phyloP scores from a whole-genome alignment of 441 rosid species.

The Aleurites moluccanus region DNA sequence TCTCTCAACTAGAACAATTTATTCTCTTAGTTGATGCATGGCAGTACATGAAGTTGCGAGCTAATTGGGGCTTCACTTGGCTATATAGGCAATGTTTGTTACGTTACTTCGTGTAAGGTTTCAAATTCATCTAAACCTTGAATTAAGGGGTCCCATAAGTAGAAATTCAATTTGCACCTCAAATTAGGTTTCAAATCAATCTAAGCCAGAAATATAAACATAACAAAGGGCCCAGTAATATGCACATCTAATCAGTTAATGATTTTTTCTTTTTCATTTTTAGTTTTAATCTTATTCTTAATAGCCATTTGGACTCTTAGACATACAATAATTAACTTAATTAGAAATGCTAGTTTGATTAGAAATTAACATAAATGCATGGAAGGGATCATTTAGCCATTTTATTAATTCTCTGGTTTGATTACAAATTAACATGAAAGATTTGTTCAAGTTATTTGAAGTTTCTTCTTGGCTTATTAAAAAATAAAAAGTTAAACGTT shows the following conservation, averaged over 20 bases:
- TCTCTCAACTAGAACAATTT: not conserved
- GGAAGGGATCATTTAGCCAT: no score
- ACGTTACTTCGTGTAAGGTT: not conserved
- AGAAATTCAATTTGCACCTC: not conserved
- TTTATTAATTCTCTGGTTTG: no score
- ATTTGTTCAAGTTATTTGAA: no score
- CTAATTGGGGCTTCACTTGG: not conserved
- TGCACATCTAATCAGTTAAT: not conserved
- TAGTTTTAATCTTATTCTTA: no score
- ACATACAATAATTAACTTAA: no score
- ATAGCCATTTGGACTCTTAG: not conserved
- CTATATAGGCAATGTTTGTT: not conserved
- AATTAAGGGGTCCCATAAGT: not conserved
- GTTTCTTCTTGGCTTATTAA: no score
- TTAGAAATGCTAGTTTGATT: no score
- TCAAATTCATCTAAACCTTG: not conserved
- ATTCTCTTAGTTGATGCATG: slow-evolving; percentile 10
- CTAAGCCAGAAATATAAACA: not conserved
- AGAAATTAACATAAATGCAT: no score
- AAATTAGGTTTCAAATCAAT: not conserved
- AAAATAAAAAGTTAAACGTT: no score
- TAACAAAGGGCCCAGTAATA: not conserved
- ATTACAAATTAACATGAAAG: no score
- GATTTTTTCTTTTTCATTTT: no score
- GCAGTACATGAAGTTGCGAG: not conserved